Conservation (phyloP, 2,329 filamentous ascomycete genomes). For the Orbilia javanica region DNA sequence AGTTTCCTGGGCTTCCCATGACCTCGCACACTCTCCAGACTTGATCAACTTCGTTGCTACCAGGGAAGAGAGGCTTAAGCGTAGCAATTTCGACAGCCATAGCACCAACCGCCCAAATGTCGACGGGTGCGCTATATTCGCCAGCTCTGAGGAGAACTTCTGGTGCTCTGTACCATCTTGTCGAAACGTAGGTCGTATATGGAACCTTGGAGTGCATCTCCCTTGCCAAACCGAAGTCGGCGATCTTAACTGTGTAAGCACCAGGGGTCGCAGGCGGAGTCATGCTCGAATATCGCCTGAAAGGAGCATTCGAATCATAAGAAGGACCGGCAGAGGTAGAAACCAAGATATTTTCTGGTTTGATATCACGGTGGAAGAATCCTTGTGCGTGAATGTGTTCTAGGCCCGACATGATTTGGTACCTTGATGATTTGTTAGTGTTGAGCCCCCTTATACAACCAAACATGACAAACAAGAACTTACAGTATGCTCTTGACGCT, state of each 20-base stretch:
- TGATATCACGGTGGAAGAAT: slow-evolving; percentile 99
- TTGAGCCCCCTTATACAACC: not conserved
- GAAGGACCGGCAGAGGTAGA: slow-evolving; percentile 80
- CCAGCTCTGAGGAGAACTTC: slow-evolving; percentile 93
- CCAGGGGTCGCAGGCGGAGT: slow-evolving; percentile 95
- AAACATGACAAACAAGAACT: slow-evolving; percentile 34
- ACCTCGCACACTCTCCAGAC: slow-evolving; percentile 99
- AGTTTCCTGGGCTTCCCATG: slow-evolving; percentile 98
- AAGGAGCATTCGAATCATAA: slow-evolving; percentile 84
- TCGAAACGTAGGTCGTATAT: slow-evolving; percentile 98
- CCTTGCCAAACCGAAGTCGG: slow-evolving; percentile 95
- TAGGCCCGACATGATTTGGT: slow-evolving; percentile 94
- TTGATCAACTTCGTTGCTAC: slow-evolving; percentile 97
- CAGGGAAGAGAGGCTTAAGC: slow-evolving; percentile 94
- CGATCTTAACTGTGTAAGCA: slow-evolving; percentile 96
- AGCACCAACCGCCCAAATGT: slow-evolving; percentile 97
- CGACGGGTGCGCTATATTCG: slow-evolving; percentile 96
- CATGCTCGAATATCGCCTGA: slow-evolving; percentile 90
- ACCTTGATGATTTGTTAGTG: slow-evolving; percentile 64
- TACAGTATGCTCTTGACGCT: slow-evolving; percentile 94
- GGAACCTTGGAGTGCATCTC: slow-evolving; percentile 96
- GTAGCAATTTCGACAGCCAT: slow-evolving; percentile 99
- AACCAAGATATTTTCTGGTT: slow-evolving; percentile 98
- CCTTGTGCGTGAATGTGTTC: slow-evolving; percentile 97
- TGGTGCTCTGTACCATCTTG: slow-evolving; percentile 92